Percentiles rank a stretch among this genome's conserved stretches.
Evolutionary conservation across 345 rosid species (phyloP).

Genomic region (Atalantia buxifolia): DNA sequence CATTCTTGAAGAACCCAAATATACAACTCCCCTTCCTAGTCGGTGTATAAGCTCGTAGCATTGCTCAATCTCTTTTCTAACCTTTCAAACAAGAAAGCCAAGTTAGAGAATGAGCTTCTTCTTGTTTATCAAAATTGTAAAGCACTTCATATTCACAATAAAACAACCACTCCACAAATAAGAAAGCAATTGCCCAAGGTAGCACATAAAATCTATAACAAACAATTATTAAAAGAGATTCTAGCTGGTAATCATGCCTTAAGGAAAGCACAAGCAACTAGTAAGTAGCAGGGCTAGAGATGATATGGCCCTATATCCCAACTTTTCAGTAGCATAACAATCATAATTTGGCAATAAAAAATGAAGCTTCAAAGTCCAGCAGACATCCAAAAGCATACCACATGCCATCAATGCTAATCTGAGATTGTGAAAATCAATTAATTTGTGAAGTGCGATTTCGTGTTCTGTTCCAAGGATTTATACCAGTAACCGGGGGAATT

Average conservation of each 20-base stretch:
- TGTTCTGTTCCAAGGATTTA: background rate
- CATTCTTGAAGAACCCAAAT: conserved; percentile 88
- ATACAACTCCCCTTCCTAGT: conserved; percentile 81
- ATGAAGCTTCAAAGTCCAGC: background rate
- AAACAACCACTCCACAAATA: background rate
- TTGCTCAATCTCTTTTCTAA: conserved; percentile 65
- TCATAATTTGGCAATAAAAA: background rate
- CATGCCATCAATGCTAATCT: background rate
- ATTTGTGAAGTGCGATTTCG: background rate
- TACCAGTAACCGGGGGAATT: background rate
- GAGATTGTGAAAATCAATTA: background rate
- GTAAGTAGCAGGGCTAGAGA: background rate
- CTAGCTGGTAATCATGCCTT: background rate
- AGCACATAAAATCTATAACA: background rate
- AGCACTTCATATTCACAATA: background rate
- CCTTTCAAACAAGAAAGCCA: conserved; percentile 44
- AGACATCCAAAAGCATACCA: background rate
- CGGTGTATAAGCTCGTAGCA: conserved; percentile 72
- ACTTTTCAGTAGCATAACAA: background rate
- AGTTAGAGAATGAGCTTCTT: conserved; percentile 18
- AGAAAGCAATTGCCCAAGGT: background rate
- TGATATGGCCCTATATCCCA: background rate
- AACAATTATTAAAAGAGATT: background rate
- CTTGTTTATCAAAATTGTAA: background rate
- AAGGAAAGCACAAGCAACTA: background rate